phyloP scores from a whole-genome alignment of 352 stramenopile species.

The Aphanomyces cochlioides region DNA sequence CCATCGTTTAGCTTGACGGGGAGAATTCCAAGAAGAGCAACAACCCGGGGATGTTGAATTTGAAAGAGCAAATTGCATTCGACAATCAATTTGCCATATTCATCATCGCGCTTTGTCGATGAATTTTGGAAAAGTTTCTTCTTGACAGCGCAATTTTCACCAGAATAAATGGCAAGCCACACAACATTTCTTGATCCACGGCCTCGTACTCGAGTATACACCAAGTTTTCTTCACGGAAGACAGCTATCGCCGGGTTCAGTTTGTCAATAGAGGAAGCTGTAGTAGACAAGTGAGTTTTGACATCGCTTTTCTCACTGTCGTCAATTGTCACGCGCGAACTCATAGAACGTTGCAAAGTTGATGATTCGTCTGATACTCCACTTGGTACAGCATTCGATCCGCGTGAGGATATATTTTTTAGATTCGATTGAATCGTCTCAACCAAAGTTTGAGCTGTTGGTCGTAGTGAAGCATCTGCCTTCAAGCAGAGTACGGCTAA shows the following conservation, averaged over 20 bases:
- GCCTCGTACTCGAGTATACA: constrained; percentile 71
- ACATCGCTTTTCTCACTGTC: too few species aligned
- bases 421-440: too few species aligned
- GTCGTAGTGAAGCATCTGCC: too few species aligned
- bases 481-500: too few species aligned
- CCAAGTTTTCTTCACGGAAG: constrained; percentile 49
- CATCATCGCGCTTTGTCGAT: constrained; percentile 32
- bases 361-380: too few species aligned
- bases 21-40: constrained; percentile 63
- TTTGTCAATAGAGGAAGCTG: background rate
- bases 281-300: background rate
- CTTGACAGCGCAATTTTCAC: constrained; percentile 58
- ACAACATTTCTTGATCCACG: constrained; percentile 79
- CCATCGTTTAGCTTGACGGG: constrained; percentile 59
- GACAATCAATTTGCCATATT: constrained; percentile 63
- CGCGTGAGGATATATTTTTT: too few species aligned
- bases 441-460: too few species aligned
- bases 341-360: too few species aligned
- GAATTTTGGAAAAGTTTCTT: constrained; percentile 60
- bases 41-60: constrained; percentile 69
- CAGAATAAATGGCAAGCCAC: constrained; percentile 64
- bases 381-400: too few species aligned
- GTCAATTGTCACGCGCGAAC: too few species aligned
- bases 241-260: constrained; percentile 21
- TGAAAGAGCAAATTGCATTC: constrained; percentile 83